These are phyloP conservation scores for Mucor velutinosus DNA, from an alignment of 371 early-diverging fungal species.

Conservation along the genomic window DNA sequence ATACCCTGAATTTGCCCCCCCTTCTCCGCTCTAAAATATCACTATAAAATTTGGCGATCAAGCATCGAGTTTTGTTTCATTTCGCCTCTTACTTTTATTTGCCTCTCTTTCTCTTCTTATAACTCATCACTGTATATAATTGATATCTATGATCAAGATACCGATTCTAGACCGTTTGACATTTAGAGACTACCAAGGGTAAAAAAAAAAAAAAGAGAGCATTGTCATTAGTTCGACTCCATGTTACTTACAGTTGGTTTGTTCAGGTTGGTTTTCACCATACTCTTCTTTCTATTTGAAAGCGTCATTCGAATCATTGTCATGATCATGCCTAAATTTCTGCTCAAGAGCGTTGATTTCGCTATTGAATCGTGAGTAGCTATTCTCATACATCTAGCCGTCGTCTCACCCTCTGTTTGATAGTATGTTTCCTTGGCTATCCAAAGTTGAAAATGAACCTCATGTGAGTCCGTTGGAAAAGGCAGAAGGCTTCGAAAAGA, in stretches of 20 bases:
- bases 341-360: constrained; percentile 47
- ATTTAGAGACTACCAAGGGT: constrained; percentile 56
- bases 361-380: constrained; percentile 45
- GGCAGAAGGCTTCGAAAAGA: constrained; percentile 65
- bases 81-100: constrained; percentile 1
- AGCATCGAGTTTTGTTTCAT: background rate
- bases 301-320: constrained; percentile 67
- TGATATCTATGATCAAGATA: constrained; percentile 26
- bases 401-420: background rate
- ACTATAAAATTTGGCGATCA: background rate
- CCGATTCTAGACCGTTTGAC: constrained; percentile 55
- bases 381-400: background rate
- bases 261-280: constrained; percentile 58
- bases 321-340: constrained; percentile 58
- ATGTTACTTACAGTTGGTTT: background rate
- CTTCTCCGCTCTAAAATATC: background rate
- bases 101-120: background rate
- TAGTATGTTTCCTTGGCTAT: constrained; percentile 57
- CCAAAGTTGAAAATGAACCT: constrained; percentile 48
- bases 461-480: constrained; percentile 64
- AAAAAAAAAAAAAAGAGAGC: no score
- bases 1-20: background rate
- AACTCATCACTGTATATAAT: background rate
- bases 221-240: background rate
- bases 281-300: constrained; percentile 70